These are phyloP conservation scores for Takakia lepidozioides DNA, from an alignment of 225 moss, liverwort and hornwort species.

Conservation along the genomic window DNA sequence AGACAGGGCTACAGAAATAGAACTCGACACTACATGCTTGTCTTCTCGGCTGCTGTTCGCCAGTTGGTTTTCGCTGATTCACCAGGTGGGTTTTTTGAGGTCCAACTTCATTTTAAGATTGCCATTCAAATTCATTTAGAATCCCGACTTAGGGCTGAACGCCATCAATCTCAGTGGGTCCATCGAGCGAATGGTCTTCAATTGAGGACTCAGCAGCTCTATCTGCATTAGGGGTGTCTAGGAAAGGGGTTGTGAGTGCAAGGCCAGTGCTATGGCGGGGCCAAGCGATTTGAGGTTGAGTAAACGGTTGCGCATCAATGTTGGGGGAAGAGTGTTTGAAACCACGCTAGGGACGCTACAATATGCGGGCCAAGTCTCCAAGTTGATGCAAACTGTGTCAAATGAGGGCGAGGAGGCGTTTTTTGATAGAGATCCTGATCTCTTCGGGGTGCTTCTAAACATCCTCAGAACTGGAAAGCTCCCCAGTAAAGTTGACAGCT, in stretches of 20 bases:
- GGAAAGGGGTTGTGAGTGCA: background rate
- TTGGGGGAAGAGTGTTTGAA: conserved; percentile 61
- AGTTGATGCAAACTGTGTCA: conserved; percentile 19
- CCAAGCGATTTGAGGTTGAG: no score
- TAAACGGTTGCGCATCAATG: conserved; percentile 65
- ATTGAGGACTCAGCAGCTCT: background rate
- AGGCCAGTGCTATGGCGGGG: conserved; percentile 48
- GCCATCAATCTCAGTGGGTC: no score
- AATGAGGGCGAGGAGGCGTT: conserved; percentile 33
- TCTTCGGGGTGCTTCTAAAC: conserved; percentile 41
- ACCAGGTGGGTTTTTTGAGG: no score
- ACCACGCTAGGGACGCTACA: conserved; percentile 58
- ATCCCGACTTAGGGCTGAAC: no score
- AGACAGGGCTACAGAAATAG: no score
- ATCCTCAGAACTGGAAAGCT: conserved; percentile 47
- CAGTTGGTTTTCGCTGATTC: no score
- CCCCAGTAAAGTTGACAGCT: conserved; percentile 20
- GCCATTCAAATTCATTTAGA: no score
- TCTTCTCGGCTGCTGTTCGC: no score
- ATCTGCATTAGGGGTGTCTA: background rate
- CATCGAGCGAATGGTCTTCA: background rate
- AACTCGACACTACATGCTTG: no score
- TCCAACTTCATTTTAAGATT: no score
- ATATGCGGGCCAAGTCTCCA: conserved; percentile 33
- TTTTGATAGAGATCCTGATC: conserved; percentile 72